These are phyloP conservation scores for Ochromonas danica DNA, from an alignment of 108 stramenopile species.

Conservation along the genomic window DNA sequence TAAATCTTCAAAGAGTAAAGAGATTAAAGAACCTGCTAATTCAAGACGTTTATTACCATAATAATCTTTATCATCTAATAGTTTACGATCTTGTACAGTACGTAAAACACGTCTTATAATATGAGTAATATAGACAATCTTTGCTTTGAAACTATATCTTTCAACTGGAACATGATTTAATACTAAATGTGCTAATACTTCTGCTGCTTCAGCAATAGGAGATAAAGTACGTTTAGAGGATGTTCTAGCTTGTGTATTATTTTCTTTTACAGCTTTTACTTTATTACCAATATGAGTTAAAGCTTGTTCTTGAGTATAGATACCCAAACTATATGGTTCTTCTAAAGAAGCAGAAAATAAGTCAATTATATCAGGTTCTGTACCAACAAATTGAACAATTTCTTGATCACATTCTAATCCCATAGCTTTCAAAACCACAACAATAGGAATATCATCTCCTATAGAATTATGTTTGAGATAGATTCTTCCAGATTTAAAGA, in stretches of 20 bases:
- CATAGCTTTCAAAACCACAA: constrained; percentile 91
- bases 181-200: constrained; percentile 89
- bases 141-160: constrained; percentile 79
- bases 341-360: constrained; percentile 83
- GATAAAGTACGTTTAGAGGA: constrained; percentile 34
- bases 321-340: constrained; percentile 75
- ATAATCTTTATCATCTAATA: constrained; percentile 67
- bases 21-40: constrained; percentile 89
- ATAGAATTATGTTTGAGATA: constrained; percentile 93
- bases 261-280: constrained; percentile 63
- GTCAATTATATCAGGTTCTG: constrained; percentile 79
- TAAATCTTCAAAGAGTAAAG: constrained; percentile 92
- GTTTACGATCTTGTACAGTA: constrained; percentile 74
- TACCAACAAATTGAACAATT: constrained; percentile 87
- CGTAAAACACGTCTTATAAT: constrained; percentile 85
- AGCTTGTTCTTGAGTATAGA: constrained; percentile 80
- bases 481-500: constrained; percentile 72
- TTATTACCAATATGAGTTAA: constrained; percentile 85
- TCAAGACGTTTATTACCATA: constrained; percentile 86
- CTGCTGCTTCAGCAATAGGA: constrained; percentile 89
- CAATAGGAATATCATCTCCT: constrained; percentile 95
- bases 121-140: constrained; percentile 87
- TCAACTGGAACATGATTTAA: constrained; percentile 91
- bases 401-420: constrained; percentile 90
- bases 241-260: neutral